Evolutionary conservation across 1,284 basidiomycete genomes (phyloP).

Genomic region (Moniliophthora roreri): DNA sequence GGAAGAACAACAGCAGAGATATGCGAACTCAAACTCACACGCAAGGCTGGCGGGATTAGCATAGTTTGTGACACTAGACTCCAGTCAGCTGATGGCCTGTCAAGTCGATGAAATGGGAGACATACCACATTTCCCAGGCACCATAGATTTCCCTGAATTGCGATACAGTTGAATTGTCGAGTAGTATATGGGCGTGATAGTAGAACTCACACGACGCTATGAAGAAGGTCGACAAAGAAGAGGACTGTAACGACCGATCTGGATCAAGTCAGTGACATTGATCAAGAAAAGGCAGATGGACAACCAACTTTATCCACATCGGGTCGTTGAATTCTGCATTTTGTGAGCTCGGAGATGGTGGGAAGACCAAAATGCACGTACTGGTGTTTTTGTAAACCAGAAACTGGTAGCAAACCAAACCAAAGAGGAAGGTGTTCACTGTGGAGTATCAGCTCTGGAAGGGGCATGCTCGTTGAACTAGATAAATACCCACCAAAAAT

Average conservation of each 20-base stretch:
- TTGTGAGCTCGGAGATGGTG: neutral
- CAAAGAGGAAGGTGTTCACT: slow-evolving; percentile 51
- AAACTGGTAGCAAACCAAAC: slow-evolving; percentile 50
- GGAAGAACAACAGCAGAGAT: neutral
- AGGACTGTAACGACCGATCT: slow-evolving; percentile 38
- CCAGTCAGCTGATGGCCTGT: neutral
- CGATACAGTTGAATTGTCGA: neutral
- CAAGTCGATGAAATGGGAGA: too few relatives aligned
- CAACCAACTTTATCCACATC: slow-evolving; percentile 34
- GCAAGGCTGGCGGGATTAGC: slow-evolving; percentile 33
- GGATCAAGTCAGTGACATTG: slow-evolving; percentile 2
- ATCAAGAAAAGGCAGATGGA: neutral
- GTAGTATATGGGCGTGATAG: neutral
- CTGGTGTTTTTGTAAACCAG: slow-evolving; percentile 39
- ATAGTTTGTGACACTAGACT: slow-evolving; percentile 40
- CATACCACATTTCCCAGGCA: slow-evolving; percentile 40
- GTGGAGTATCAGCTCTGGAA: too few relatives aligned
- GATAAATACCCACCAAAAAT: too few relatives aligned
- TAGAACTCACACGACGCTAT: slow-evolving; percentile 37
- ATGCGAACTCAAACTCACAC: slow-evolving; percentile 27
- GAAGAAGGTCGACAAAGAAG: slow-evolving; percentile 44
- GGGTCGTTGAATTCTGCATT: slow-evolving; percentile 45
- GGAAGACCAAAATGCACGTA: slow-evolving; percentile 27
- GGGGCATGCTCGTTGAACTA: too few relatives aligned
- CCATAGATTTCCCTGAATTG: slow-evolving; percentile 35